phyloP scores from a whole-genome alignment of 306 rosid genomes.

The Pyrus betulifolia region DNA sequence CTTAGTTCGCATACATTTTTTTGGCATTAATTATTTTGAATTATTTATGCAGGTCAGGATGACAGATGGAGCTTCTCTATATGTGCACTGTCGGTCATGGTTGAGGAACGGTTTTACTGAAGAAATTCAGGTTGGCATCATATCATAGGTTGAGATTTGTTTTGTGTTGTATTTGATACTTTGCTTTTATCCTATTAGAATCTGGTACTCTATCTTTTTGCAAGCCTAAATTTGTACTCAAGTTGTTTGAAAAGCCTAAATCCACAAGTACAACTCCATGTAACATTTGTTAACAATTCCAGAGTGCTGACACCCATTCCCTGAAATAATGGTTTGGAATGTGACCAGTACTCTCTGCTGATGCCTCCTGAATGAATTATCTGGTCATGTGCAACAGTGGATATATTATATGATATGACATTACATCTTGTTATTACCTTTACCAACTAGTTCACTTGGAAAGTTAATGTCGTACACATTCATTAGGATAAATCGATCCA shows the following conservation, averaged over 20 bases:
- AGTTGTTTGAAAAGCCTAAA: neutral
- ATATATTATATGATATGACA: neutral
- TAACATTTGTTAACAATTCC: neutral
- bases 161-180: neutral
- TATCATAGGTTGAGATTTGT: neutral
- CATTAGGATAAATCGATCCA: neutral
- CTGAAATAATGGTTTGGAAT: neutral
- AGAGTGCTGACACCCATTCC: neutral
- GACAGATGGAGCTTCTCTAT: constrained; percentile 69
- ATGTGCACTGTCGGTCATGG: constrained; percentile 88
- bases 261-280: neutral
- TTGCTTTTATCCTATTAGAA: neutral
- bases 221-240: neutral
- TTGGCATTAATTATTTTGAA: constrained; percentile 12
- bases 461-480: neutral
- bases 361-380: neutral
- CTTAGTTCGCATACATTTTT: neutral
- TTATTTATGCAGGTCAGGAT: constrained; percentile 56
- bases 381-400: neutral
- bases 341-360: neutral
- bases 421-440: neutral
- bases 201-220: neutral
- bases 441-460: neutral
- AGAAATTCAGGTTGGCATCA: constrained; percentile 52
- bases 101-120: constrained; percentile 62